Evolutionary conservation across 345 rosid species (phyloP), one percentile per base, ranked within the genome.

Genomic region (Diplotaxis tenuifolia): DNA sequence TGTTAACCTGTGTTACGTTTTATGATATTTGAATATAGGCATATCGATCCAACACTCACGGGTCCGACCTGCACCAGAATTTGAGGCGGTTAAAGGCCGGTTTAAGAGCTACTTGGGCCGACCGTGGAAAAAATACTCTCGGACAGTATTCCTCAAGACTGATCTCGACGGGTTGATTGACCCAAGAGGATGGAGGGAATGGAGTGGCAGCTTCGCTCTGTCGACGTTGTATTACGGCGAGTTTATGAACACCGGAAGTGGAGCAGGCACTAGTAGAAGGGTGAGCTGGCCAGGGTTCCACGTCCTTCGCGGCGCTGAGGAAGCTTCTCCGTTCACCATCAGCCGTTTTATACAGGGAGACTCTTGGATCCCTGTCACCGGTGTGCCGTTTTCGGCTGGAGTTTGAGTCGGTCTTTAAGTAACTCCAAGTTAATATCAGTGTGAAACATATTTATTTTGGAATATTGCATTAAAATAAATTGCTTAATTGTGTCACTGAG

Each of bases 251-350:
- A 72, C 54, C 0, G 94, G 97, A 0, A 9, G 0, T 0, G 94
- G 96, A 6, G 89, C 92, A 0, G 53, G 76, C 0, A 79, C 80
- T 1, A 53, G 18, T 9, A 16, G 38, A 16, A 74, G 92, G 66
- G 89, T 89, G 36, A 80, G 50, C 1, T 89, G 96, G 97, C 85
- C 84, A 3, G 92, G 96, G 2, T 92, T 81, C 75, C 97, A 92
- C 38, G 73, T 85, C 64, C 75, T 92, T 8, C 78, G 9, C 18
- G 75, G 58, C 25, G 25, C 83, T 0, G 38, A 69, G 1, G 82
- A 92, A 36, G 91, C 74, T 50, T 25, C 22, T 9, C 82, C 89
- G 18, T 89, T 85, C 65, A 54, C 80, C 0, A 88, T 82, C 4
- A 77, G 76, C 21, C 66, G 76, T 9, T 66, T 92, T 53, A 80